These are phyloP conservation scores for Pterocarpus macrocarpus DNA, from an alignment of 306 rosid genomes.

Conservation along the genomic window DNA sequence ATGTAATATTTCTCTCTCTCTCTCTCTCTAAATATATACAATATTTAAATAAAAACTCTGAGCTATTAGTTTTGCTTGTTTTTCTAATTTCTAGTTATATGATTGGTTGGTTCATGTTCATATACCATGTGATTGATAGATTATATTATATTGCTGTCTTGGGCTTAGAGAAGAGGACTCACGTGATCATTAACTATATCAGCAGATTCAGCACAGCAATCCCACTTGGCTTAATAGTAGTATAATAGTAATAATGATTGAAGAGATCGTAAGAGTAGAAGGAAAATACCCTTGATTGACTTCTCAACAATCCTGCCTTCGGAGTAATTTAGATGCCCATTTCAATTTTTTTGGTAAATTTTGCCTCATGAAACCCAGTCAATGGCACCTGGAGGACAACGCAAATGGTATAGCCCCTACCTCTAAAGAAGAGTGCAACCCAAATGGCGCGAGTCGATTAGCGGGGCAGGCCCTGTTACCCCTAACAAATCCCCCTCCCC, in stretches of 20 bases:
- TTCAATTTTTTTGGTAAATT: constrained; percentile 27
- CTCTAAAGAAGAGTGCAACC: too few species aligned
- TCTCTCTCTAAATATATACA: neutral
- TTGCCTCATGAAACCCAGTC: neutral
- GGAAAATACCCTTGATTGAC: constrained; percentile 21
- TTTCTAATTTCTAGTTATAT: constrained; percentile 16
- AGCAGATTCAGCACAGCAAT: constrained; percentile 37
- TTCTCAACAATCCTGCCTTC: constrained; percentile 27
- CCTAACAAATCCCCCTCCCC: too few species aligned
- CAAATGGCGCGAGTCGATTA: too few species aligned
- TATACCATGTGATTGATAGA: constrained; percentile 46
- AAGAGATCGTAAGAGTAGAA: neutral
- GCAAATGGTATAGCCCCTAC: too few species aligned
- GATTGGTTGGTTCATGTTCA: constrained; percentile 25
- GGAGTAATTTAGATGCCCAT: constrained; percentile 33
- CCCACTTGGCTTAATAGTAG: constrained; percentile 39
- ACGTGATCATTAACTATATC: constrained; percentile 45
- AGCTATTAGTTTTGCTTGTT: constrained; percentile 11
- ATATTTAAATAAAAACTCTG: neutral
- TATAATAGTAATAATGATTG: constrained; percentile 14
- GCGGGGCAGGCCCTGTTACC: too few species aligned
- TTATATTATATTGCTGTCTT: constrained; percentile 30
- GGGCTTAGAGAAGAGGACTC: constrained; percentile 37
- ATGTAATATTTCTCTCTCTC: constrained; percentile 60
- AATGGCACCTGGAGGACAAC: too few species aligned